These are phyloP conservation scores for Hypoxylon lienhwacheense DNA, from an alignment of 495 filamentous ascomycete genomes.

Conservation along the genomic window DNA sequence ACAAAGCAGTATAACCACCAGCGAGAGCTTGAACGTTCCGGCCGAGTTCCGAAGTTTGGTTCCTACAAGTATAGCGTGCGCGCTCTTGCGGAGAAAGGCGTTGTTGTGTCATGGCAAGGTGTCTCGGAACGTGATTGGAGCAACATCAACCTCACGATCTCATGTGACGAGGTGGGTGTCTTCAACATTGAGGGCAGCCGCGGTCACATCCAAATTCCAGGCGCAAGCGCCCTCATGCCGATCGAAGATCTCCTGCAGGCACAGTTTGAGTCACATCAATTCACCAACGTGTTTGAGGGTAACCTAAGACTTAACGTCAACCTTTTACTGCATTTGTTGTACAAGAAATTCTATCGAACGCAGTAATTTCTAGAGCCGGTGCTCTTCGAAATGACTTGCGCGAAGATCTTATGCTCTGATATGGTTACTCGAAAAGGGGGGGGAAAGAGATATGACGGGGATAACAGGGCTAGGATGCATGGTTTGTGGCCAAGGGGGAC, in stretches of 20 bases:
- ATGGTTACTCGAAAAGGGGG: slow-evolving; percentile 8
- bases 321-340: slow-evolving; percentile 89
- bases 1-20: slow-evolving; percentile 99
- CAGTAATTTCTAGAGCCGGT: slow-evolving; percentile 52
- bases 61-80: slow-evolving; percentile 95
- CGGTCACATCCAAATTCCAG: slow-evolving; percentile 93
- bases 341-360: slow-evolving; percentile 95
- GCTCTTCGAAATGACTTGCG: neutral
- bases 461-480: slow-evolving; percentile 9
- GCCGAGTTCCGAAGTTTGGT: slow-evolving; percentile 93
- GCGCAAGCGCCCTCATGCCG: slow-evolving; percentile 84
- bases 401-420: neutral
- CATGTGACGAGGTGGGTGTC: slow-evolving; percentile 89
- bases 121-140: slow-evolving; percentile 86
- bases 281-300: slow-evolving; percentile 91
- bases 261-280: slow-evolving; percentile 94
- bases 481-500: slow-evolving; percentile 18
- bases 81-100: slow-evolving; percentile 87
- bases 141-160: slow-evolving; percentile 89
- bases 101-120: slow-evolving; percentile 84
- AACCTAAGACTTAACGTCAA: slow-evolving; percentile 90
- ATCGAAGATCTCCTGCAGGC: slow-evolving; percentile 94
- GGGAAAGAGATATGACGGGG: slow-evolving; percentile 4
- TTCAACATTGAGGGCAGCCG: slow-evolving; percentile 91
- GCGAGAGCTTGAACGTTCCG: slow-evolving; percentile 85